Evolutionary conservation across 192 early-diverging fungal species (phyloP), one percentile per base, ranked within the genome.

Genomic region (Backusella macrospora): DNA sequence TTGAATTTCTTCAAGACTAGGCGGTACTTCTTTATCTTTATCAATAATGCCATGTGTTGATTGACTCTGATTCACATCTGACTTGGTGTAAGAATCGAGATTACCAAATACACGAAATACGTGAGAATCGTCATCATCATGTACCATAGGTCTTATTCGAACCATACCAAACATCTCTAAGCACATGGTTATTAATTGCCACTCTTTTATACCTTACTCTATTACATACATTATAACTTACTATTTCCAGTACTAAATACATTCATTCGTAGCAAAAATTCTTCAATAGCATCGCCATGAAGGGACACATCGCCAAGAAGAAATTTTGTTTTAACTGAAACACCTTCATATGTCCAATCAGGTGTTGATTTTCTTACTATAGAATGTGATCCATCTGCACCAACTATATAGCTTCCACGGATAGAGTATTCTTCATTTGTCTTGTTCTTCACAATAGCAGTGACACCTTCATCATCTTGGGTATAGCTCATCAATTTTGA

Each of bases 371-470:
- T 78, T 18, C 80, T 74, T 14, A 82, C 76, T 4, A 26, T 44
- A 0, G 80, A 82, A 62, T 78, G 80, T 0, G 49, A 49, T 43
- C 80, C 80, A 46, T 82, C 80, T n/a, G 73, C 66, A 23, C 80
- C 80, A 0, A 82, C 68, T 3, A 82, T 52, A 43, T 76, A 82
- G 0, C n/a, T 47, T 23, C 71, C 70, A 9, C 3, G 29, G 8
- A 78, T 65, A 7, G 39, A 23, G n/a, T 73, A 21, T 0, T 39
- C 37, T 37, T 65, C 40, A 12, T 48, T 16, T 3, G 40, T 48
- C 14, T 73, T 18, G 13, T 47, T 46, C 9, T 42, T 46, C 4
- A 66, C 29, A 0, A 15, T 68, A 21, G 68, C 65, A 21, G 42
- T 34, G 0, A 80, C 75, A 16, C 63, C 59, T 5, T 73, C 62